These are phyloP conservation scores for Trichoderma harzianum DNA, from an alignment of 2,329 filamentous ascomycete species.

Conservation along the genomic window DNA sequence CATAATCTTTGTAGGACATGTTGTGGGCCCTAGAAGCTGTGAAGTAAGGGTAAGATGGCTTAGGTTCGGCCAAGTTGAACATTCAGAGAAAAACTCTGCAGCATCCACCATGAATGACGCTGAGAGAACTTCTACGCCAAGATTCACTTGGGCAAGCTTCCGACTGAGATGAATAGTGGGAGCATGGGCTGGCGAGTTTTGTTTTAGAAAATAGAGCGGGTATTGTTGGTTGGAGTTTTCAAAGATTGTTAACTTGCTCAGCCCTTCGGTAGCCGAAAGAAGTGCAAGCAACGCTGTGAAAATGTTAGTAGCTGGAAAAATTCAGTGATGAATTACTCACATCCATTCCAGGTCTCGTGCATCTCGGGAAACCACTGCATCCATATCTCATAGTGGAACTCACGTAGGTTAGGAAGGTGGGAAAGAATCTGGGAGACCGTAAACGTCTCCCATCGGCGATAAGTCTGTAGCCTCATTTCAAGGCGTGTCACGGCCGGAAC, in stretches of 20 bases:
- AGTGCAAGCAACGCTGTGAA: slow-evolving; percentile 28
- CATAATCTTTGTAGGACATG: slow-evolving; percentile 22
- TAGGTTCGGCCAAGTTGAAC: slow-evolving; percentile 32
- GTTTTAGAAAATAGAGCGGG: slow-evolving; percentile 16
- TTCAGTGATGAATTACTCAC: slow-evolving; percentile 6
- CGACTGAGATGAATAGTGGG: slow-evolving; percentile 27
- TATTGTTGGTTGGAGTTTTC: slow-evolving; percentile 36
- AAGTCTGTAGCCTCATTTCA: slow-evolving; percentile 31
- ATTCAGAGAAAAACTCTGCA: slow-evolving; percentile 29
- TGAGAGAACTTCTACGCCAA: slow-evolving; percentile 29
- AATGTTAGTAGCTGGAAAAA: background rate
- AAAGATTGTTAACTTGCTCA: slow-evolving; percentile 33
- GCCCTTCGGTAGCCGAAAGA: slow-evolving; percentile 22
- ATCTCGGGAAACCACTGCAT: slow-evolving; percentile 33
- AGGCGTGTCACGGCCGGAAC: slow-evolving; percentile 3
- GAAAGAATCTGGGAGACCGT: slow-evolving; percentile 33
- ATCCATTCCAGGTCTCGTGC: slow-evolving; percentile 27
- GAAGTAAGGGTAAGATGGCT: slow-evolving; percentile 33
- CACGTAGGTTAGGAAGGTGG: slow-evolving; percentile 34
- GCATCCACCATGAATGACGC: slow-evolving; percentile 34
- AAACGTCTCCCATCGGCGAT: slow-evolving; percentile 33
- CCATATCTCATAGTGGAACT: slow-evolving; percentile 40
- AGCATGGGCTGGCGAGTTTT: slow-evolving; percentile 16
- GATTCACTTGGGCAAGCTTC: slow-evolving; percentile 30
- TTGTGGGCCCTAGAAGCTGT: slow-evolving; percentile 25